A percentile compares a stretch with the other conserved stretches of the same genome.
Conservation (phyloP, 1,284 basidiomycete genomes). For the Microbotryomycetes sp. region DNA sequence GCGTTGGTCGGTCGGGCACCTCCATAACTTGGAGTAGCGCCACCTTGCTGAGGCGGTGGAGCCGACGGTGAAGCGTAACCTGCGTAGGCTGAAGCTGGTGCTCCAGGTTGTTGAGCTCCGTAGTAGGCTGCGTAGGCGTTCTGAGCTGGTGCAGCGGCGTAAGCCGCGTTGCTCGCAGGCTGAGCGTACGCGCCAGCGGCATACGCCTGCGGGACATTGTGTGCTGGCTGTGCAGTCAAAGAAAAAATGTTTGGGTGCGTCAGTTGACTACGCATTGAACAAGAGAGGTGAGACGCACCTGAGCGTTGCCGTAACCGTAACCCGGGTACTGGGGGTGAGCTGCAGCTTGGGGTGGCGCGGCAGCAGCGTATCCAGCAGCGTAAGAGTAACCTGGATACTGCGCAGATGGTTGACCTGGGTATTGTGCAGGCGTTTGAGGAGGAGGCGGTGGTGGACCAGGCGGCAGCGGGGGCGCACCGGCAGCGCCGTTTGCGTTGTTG, state of each 20-base stretch:
- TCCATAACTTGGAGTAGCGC: background rate
- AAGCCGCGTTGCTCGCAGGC: constrained; percentile 13
- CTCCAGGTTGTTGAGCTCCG: background rate
- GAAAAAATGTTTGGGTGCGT: too few species aligned
- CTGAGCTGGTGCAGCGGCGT: constrained; percentile 23
- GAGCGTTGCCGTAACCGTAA: constrained; percentile 26
- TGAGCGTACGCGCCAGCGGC: background rate
- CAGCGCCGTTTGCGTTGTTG: background rate
- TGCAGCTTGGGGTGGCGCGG: constrained; percentile 4
- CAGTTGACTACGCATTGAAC: too few species aligned
- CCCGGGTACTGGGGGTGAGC: constrained; percentile 31
- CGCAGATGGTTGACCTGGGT: background rate
- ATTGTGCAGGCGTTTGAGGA: background rate
- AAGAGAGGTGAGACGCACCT: constrained; percentile 15
- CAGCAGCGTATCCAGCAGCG: background rate
- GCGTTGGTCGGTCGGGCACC: background rate
- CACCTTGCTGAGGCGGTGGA: background rate
- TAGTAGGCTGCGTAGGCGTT: constrained; percentile 11
- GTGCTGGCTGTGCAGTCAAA: background rate
- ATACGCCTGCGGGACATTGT: background rate
- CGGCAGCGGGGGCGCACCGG: background rate
- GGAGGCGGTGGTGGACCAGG: constrained; percentile 3
- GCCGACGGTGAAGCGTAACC: constrained; percentile 1
- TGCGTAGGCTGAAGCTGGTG: background rate
- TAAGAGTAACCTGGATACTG: constrained; percentile 3